phyloP scores from a whole-genome alignment of 2,329 filamentous ascomycete species.

The Curvularia verruculosa region DNA sequence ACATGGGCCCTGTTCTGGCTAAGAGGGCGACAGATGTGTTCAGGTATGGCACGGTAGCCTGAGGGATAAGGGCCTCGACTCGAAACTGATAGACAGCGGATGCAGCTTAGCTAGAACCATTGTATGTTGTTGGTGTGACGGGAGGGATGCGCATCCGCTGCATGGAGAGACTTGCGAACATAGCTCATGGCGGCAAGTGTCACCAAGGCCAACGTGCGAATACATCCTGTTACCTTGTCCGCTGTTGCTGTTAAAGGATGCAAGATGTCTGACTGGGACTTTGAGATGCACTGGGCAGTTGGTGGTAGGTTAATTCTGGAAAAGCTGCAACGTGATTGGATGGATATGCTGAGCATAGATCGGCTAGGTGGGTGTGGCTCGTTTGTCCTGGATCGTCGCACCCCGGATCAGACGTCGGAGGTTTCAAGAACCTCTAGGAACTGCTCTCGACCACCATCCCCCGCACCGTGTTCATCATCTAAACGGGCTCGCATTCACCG shows the following conservation, averaged over 20 bases:
- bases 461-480: not conserved
- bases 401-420: slow-evolving; percentile 28
- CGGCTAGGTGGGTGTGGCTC: slow-evolving; percentile 13
- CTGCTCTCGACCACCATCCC: slow-evolving; percentile 8
- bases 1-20: slow-evolving; percentile 27
- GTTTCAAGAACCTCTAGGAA: slow-evolving; percentile 15
- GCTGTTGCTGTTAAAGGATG: slow-evolving; percentile 10
- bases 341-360: slow-evolving; percentile 7
- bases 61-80: slow-evolving; percentile 41
- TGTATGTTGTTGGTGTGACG: slow-evolving; percentile 36
- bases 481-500: slow-evolving; percentile 1
- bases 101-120: slow-evolving; percentile 36
- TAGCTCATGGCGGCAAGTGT: slow-evolving; percentile 36
- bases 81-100: slow-evolving; percentile 33
- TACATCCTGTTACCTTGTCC: slow-evolving; percentile 46
- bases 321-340: slow-evolving; percentile 12
- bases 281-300: slow-evolving; percentile 2
- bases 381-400: slow-evolving; percentile 25
- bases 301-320: slow-evolving; percentile 14
- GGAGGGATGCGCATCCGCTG: slow-evolving; percentile 31
- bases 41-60: slow-evolving; percentile 28
- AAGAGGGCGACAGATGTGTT: slow-evolving; percentile 31
- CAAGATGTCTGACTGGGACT: slow-evolving; percentile 3
- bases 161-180: slow-evolving; percentile 35
- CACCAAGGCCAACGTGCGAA: slow-evolving; percentile 38